Base-by-base conservation (phyloP, 768 basidiomycete species). In the Suillus lakei region DNA sequence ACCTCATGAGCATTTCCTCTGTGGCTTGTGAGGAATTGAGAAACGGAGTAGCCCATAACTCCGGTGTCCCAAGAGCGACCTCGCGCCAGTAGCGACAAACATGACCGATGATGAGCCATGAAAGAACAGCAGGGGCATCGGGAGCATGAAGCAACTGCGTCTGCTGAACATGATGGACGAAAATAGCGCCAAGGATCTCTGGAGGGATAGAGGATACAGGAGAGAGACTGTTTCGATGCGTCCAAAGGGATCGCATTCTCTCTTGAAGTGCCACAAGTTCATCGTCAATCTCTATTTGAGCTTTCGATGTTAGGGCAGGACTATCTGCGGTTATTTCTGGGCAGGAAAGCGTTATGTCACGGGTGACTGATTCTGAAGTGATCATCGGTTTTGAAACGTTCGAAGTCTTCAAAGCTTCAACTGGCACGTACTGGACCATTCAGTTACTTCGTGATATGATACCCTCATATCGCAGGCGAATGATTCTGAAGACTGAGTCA, bases 1-100 rank as follows among this genome's bases (percentile, higher is more conserved):
- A 86, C 30, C 84, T 77, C 44, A 70, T 72, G 26, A 86, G 65
- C 76, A 85, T 80, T 69, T 81, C 82, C 63, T 78, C 73, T 21
- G 77, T 78, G 80, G 81, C 82, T 41, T 66, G 68, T 10, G 74
- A 75, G 32, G 74, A 75, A 13, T 67, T 69, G 50, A 82, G 79
- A 2, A 77, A 69, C 32, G 78, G 72, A 51, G 69, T 71, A n/a
- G 77, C 73, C 83, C 83, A 84, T 39, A 84, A 71, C n/a, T 58
- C 65, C 6, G 82, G 80, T 58, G 73, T 79, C 38, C 69, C 72
- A 5, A 83, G 64, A 8, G 81, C 81, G 1, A 83, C 77, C 0
- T 75, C 65, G 34, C 83, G 78, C 82, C 81, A 83, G 46, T 80
- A 75, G 46, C 38, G 21, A 50, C 60, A 67, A 18, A 67, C 66